Percentiles rank a stretch among this genome's conserved stretches.
Conservation (phyloP, 306 rosid genomes). For the Prunus kanzakura region DNA sequence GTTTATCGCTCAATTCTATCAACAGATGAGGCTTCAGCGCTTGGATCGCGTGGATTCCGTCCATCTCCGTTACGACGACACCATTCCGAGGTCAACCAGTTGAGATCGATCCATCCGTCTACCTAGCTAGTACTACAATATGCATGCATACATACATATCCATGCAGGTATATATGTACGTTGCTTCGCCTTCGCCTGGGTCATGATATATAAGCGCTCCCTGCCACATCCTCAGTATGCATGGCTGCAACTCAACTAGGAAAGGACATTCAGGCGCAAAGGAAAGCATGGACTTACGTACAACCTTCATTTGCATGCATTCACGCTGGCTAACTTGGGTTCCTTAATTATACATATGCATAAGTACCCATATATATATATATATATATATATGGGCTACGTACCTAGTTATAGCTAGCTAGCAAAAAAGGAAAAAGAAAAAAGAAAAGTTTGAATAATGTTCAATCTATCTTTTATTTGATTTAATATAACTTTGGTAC, state of each 20-base stretch:
- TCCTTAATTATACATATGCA: background rate
- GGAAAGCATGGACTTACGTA: background rate
- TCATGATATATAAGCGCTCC: background rate
- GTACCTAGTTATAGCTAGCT: background rate
- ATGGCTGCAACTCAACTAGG: background rate
- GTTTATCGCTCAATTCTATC: constrained; percentile 67
- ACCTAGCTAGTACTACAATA: background rate
- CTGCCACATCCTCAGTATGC: no score
- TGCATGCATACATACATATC: background rate
- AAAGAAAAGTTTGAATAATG: no score
- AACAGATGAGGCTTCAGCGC: constrained; percentile 62
- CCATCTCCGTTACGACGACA: constrained; percentile 26
- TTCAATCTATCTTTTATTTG: no score
- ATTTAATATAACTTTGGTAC: no score
- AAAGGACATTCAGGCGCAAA: background rate
- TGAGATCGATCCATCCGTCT: background rate
- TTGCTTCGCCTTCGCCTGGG: background rate
- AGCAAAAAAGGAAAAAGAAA: no score
- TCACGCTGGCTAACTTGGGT: constrained; percentile 2
- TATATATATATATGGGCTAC: background rate
- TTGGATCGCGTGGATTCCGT: constrained; percentile 23
- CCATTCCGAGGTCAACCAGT: constrained; percentile 49
- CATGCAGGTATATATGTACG: no score
- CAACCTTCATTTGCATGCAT: constrained; percentile 4
- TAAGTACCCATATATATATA: background rate